A percentile compares a stretch with the other conserved stretches of the same genome.
Conservation (phyloP, 352 stramenopile genomes). For the Phytophthora idaei region DNA sequence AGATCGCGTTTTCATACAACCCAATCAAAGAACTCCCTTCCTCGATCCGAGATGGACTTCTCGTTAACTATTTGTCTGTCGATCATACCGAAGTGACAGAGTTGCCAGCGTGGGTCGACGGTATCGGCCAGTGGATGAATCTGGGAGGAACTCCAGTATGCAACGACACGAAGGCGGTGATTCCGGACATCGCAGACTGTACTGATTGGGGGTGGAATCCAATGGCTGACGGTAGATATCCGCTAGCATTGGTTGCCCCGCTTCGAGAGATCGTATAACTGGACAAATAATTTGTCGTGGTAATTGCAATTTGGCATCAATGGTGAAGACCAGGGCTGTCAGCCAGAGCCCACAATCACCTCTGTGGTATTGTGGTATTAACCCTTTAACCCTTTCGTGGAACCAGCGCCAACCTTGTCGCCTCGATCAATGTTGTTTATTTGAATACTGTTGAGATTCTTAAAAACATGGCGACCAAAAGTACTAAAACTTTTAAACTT, state of each 20-base stretch:
- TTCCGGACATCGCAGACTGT: constrained; percentile 11
- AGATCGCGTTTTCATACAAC: constrained; percentile 4
- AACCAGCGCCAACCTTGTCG: too few relatives aligned
- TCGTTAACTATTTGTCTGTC: constrained; percentile 42
- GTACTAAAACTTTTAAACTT: too few relatives aligned
- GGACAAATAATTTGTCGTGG: too few relatives aligned
- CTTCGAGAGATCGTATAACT: constrained; percentile 8
- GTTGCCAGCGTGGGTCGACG: constrained; percentile 40
- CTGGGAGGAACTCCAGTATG: constrained; percentile 23
- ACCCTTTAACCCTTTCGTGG: too few relatives aligned
- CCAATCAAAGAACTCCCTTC: constrained; percentile 29
- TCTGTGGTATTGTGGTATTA: too few relatives aligned
- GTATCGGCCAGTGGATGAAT: constrained; percentile 14
- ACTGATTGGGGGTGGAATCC: constrained; percentile 20
- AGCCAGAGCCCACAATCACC: too few relatives aligned
- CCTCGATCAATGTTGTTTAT: too few relatives aligned
- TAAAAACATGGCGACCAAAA: too few relatives aligned
- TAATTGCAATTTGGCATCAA: too few relatives aligned
- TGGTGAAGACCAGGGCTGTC: too few relatives aligned
- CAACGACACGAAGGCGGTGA: constrained; percentile 5
- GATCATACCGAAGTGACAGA: constrained; percentile 34
- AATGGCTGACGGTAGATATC: constrained; percentile 20
- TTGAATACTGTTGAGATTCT: too few relatives aligned
- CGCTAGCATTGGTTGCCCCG: constrained; percentile 12
- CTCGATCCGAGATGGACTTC: constrained; percentile 14